Percentiles rank a stretch among this genome's conserved stretches.
phyloP scores from a whole-genome alignment of 495 filamentous ascomycete genomes.

The Podospora tetraspora region DNA sequence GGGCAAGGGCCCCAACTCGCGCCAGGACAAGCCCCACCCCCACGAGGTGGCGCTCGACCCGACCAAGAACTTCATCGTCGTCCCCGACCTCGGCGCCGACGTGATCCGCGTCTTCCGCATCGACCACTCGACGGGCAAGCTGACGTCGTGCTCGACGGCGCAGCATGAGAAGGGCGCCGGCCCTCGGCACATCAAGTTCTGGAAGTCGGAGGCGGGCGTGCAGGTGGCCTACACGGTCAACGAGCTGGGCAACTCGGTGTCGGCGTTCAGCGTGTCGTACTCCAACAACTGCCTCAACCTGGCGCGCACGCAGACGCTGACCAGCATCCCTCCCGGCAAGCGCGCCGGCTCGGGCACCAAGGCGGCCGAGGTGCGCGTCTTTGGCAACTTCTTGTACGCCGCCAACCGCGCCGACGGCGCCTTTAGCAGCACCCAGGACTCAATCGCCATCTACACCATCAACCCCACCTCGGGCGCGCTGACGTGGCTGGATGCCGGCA shows the following conservation, averaged over 20 bases:
- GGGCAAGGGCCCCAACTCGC: constrained; percentile 46
- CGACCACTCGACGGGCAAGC: constrained; percentile 36
- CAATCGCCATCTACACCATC: constrained; percentile 36
- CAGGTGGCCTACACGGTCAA: constrained; percentile 40
- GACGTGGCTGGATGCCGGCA: constrained; percentile 35
- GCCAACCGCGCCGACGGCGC: constrained; percentile 42
- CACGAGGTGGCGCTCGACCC: constrained; percentile 66
- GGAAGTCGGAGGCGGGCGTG: constrained; percentile 32
- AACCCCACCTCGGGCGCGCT: constrained; percentile 31
- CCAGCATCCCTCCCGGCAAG: constrained; percentile 33
- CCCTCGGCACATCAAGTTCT: constrained; percentile 42
- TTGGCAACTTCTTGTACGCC: constrained; percentile 40
- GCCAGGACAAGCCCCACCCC: constrained; percentile 65
- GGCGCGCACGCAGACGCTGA: constrained; percentile 33
- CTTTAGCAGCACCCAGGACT: constrained; percentile 38
- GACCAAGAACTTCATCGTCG: constrained; percentile 56
- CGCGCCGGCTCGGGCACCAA: constrained; percentile 35
- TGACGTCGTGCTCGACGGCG: constrained; percentile 34
- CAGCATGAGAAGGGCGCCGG: constrained; percentile 38
- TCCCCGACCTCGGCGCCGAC: constrained; percentile 70
- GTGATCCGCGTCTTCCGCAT: constrained; percentile 57
- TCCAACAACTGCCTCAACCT: constrained; percentile 33
- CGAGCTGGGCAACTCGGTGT: constrained; percentile 46
- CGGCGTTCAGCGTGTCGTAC: constrained; percentile 39
- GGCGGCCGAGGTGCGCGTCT: constrained; percentile 39